Evolutionary conservation across 768 basidiomycete species (phyloP), one percentile per base, ranked within the genome.

Genomic region (Cystoderma amianthinum): DNA sequence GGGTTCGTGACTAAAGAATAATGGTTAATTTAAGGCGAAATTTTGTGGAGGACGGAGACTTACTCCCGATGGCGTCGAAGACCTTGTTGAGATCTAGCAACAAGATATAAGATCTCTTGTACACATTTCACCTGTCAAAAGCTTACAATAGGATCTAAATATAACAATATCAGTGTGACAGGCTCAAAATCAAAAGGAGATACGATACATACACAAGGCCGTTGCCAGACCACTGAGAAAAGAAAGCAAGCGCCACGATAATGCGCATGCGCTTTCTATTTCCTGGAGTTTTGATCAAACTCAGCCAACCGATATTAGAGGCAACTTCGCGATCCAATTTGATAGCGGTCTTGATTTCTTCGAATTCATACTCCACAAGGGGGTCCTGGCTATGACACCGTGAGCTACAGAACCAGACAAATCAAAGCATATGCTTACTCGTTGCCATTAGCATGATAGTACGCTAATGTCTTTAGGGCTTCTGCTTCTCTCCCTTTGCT

Each of bases 261-360:
- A 82, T 70, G 37, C 72, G 62, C 60, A 80, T 62, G 7, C 80
- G 69, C 28, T 63, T 64, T 33, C 68, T 59, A 57, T 82, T 82
- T 6, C 77, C 80, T 3, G 57, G 59, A 9, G 62, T 72, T 53
- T 59, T 69, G 54, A 79, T 52, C 36, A 78, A 58, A 32, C 57
- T 61, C 22, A 48, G 30, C 71, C 69, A 80, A 16, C 70, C 69
- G 15, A 72, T 58, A 25, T 65, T 62, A 7, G 61, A 44, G 18
- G 64, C 62, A n/a, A 67, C 59, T 24, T 61, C 62, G 35, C 61
- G 62, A 51, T 68, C 69, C 33, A 72, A 60, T 3, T 57, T 61
- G 42, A 77, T 63, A 4, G 77, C 77, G 18, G 74, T 67, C 52
- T 75, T 78, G 62, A 84, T 83, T 57, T 82, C 80, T 47, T 74